Evolutionary conservation across 371 early-diverging fungal genomes (phyloP).

Genomic region (Funneliformis caledonium): DNA sequence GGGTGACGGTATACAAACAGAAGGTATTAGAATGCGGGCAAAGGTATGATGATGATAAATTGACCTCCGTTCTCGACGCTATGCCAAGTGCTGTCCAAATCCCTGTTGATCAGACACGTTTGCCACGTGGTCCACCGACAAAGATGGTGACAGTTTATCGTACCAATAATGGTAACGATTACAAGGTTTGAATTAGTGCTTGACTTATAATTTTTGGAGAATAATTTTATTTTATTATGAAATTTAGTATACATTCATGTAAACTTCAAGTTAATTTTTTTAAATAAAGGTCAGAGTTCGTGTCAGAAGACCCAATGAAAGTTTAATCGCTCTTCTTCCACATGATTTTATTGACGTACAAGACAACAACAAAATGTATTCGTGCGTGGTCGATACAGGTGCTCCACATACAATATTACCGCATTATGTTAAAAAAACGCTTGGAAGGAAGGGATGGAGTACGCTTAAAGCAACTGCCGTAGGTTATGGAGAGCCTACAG

Average conservation of each 20-base stretch:
- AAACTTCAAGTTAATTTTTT: background rate
- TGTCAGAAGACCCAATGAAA: constrained; percentile 30
- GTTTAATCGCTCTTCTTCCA: constrained; percentile 3
- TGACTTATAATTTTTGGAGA: background rate
- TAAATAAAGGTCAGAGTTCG: constrained; percentile 35
- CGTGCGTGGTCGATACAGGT: constrained; percentile 24
- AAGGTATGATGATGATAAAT: constrained; percentile 13
- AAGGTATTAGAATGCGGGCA: constrained; percentile 23
- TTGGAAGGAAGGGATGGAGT: constrained; percentile 3
- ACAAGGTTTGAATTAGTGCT: constrained; percentile 34
- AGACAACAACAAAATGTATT: constrained; percentile 20
- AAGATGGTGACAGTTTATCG: constrained; percentile 26
- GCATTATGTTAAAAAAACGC: constrained; percentile 20
- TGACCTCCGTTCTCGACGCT: constrained; percentile 13
- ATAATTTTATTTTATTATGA: background rate
- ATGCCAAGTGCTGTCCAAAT: constrained; percentile 29
- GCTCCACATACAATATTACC: constrained; percentile 33
- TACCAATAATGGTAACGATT: constrained; percentile 3
- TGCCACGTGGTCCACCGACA: constrained; percentile 25
- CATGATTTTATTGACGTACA: constrained; percentile 17
- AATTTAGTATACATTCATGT: too few relatives aligned
- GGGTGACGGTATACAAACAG: constrained; percentile 32
- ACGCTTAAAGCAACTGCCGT: background rate
- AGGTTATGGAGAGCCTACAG: constrained; percentile 6
- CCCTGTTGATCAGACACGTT: constrained; percentile 21